Evolutionary conservation across 768 basidiomycete species (phyloP).

Genomic region (Cyclocybe cylindracea): DNA sequence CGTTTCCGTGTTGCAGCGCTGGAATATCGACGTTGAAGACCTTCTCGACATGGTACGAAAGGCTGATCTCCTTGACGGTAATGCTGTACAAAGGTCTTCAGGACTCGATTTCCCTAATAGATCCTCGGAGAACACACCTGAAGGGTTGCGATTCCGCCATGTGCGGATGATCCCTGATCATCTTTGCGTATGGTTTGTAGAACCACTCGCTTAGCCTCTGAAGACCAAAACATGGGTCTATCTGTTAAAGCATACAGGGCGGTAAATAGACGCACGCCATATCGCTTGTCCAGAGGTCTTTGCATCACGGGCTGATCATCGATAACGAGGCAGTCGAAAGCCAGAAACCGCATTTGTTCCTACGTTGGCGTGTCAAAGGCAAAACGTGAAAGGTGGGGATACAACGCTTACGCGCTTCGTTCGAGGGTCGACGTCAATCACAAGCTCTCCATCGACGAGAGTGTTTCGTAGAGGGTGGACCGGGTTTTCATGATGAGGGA

Average conservation of each 20-base stretch:
- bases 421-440: slow-evolving; percentile 81
- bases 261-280: slow-evolving; percentile 63
- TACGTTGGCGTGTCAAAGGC: slow-evolving; percentile 29
- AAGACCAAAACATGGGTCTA: neutral
- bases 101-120: slow-evolving; percentile 1
- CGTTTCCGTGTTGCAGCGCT: slow-evolving; percentile 84
- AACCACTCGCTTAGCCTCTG: slow-evolving; percentile 85
- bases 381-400: neutral
- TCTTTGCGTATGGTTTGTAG: slow-evolving; percentile 74
- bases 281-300: slow-evolving; percentile 80
- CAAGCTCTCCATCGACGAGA: slow-evolving; percentile 91
- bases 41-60: slow-evolving; percentile 85
- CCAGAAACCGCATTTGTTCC: slow-evolving; percentile 82
- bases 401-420: slow-evolving; percentile 62
- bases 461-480: slow-evolving; percentile 71
- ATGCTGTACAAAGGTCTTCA: slow-evolving; percentile 51
- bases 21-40: slow-evolving; percentile 88
- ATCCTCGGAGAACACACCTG: slow-evolving; percentile 57
- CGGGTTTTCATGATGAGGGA: slow-evolving; percentile 85
- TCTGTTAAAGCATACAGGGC: slow-evolving; percentile 4
- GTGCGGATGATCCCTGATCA: slow-evolving; percentile 68
- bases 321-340: slow-evolving; percentile 91
- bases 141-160: slow-evolving; percentile 73
- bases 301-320: slow-evolving; percentile 87
- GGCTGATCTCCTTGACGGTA: slow-evolving; percentile 81